Conservation (phyloP, 2,329 filamentous ascomycete genomes). For the Stachybotrys chartarum region DNA sequence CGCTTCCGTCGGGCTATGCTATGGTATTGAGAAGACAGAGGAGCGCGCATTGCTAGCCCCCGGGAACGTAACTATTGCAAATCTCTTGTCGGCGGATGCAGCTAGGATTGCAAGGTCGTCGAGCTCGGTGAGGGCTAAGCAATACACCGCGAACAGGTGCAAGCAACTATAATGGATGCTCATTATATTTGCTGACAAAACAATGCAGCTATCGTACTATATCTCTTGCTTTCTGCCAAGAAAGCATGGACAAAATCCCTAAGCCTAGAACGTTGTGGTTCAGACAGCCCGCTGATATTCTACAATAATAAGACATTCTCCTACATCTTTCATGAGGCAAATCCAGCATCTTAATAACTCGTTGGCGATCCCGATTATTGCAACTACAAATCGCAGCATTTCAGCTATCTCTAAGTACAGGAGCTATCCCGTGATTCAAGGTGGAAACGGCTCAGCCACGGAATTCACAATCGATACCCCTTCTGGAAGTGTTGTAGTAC, state of each 20-base stretch:
- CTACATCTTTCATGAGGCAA: conserved; percentile 30
- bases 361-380: neutral
- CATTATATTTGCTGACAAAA: neutral
- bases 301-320: conserved; percentile 18
- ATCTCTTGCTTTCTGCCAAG: conserved; percentile 20
- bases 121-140: conserved; percentile 19
- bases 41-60: conserved; percentile 19
- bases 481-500: conserved; percentile 1
- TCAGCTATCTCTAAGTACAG: conserved; percentile 6
- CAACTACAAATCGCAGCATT: conserved; percentile 10
- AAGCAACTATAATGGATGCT: too few species aligned
- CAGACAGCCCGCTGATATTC: conserved; percentile 24
- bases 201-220: conserved; percentile 29
- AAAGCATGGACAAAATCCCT: conserved; percentile 12
- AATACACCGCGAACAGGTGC: conserved; percentile 35
- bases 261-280: conserved; percentile 20
- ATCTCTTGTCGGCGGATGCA: conserved; percentile 27
- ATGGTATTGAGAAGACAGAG: conserved; percentile 31
- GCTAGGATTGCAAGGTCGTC: conserved; percentile 14
- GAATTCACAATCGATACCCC: conserved; percentile 8
- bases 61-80: conserved; percentile 27
- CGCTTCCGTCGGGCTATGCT: conserved; percentile 33
- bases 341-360: neutral
- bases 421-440: conserved; percentile 11
- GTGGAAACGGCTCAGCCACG: conserved; percentile 8